Evolutionary conservation across 331 rosid genomes (phyloP).

Genomic region (Rosa hybrid): DNA sequence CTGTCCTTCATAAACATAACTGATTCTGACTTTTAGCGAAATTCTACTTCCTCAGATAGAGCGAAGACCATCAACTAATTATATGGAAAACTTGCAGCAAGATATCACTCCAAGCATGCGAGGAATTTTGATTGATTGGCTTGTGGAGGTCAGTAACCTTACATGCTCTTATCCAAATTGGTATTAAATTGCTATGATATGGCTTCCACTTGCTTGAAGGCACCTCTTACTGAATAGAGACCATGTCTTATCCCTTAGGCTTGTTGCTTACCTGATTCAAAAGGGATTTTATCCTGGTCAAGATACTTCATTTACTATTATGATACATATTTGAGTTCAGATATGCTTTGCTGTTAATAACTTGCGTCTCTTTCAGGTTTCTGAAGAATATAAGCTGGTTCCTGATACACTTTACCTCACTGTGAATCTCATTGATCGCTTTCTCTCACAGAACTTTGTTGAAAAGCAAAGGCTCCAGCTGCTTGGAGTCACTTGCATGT

Average conservation of each 20-base stretch:
- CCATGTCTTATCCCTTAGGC: neutral
- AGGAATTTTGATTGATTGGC: slow-evolving; percentile 86
- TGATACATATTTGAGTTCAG: slow-evolving; percentile 8
- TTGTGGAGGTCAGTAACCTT: slow-evolving; percentile 74
- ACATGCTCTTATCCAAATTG: neutral
- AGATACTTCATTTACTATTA: neutral
- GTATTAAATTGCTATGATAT: neutral
- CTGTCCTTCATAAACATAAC: slow-evolving; percentile 6
- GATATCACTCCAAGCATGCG: slow-evolving; percentile 82
- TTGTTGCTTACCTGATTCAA: neutral
- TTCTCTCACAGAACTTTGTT: slow-evolving; percentile 60
- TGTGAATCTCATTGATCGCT: slow-evolving; percentile 88
- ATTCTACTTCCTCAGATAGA: slow-evolving; percentile 53
- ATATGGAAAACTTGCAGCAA: slow-evolving; percentile 74
- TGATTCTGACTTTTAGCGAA: slow-evolving; percentile 19
- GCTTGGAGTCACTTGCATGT: slow-evolving; percentile 86
- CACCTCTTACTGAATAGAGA: neutral
- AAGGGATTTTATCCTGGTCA: slow-evolving; percentile 2
- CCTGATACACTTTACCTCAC: slow-evolving; percentile 94
- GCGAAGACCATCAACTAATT: slow-evolving; percentile 54
- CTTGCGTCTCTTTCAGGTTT: slow-evolving; percentile 56
- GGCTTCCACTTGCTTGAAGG: slow-evolving; percentile 4
- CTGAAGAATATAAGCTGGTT: slow-evolving; percentile 83
- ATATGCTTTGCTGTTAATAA: slow-evolving; percentile 19
- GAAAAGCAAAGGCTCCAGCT: slow-evolving; percentile 79